Base-by-base conservation (phyloP, 1,284 basidiomycete species). In the Cryptococcus wingfieldii region DNA sequence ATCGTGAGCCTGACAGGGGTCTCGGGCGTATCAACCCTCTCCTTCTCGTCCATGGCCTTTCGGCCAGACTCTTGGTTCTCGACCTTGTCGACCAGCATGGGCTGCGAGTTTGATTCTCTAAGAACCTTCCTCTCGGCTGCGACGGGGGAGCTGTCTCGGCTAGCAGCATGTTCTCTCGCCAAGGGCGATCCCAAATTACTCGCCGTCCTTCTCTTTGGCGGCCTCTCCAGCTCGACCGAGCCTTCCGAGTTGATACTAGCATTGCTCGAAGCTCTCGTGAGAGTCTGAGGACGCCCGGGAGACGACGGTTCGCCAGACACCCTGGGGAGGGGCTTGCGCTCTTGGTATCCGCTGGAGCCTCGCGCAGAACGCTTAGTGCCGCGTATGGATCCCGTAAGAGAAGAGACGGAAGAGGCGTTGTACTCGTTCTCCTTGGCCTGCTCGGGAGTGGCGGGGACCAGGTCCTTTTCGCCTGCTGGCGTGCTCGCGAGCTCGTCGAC, bases 321-420 rank as follows among this genome's bases (percentile, higher is more conserved):
- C 13, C 44, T 38, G n/a, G 53, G 59, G 23, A 50, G 50, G 0
- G 56, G 54, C 12, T 47, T 34, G 18, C 31, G 34, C 52, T 28
- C n/a, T 25, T 53, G 19, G 7, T 46, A 27, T 13, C 31, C 38
- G 16, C 37, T 9, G 38, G 46, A 43, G 13, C 55, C 43, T 10
- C 51, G 48, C 13, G 62, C 60, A 27, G 55, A 43, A 38, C 62
- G 57, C 38, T 64, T 64, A 4, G 55, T 60, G 12, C 62, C 62
- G 25, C 62, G 52, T 44, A 54, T 50, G 1, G 62, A 60, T 5
- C 55, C 48, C 14, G 6, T 49, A 9, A 45, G 28, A 16, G 51
- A 45, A 1, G 51, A 44, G 28, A 52, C 31, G 31, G 41, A 19
- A 16, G 13, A 14, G 43, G 42, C n/a, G 25, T 37, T 37, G 31